Percentiles rank a stretch among this genome's conserved stretches.
Conservation (phyloP, 257 asterid genomes). For the Solanum bukasovii region DNA sequence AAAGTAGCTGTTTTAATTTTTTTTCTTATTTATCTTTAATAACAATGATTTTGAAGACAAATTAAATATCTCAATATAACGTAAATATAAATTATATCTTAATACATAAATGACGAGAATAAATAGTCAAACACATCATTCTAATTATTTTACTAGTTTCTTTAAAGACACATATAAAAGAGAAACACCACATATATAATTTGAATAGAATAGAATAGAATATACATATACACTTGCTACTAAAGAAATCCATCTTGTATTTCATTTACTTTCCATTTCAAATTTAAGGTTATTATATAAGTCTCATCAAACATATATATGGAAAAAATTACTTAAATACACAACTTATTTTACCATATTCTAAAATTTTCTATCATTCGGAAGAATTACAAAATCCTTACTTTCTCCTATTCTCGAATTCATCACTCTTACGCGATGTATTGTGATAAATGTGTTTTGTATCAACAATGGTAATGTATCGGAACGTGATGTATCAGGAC, state of each 20-base stretch:
- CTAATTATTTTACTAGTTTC: neutral
- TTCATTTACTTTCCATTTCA: neutral
- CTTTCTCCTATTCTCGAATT: too few relatives aligned
- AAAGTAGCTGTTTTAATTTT: accelerated
- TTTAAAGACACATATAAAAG: neutral
- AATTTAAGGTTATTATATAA: neutral
- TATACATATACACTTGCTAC: too few relatives aligned
- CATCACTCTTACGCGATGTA: too few relatives aligned
- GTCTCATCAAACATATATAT: too few relatives aligned
- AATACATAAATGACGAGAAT: neutral
- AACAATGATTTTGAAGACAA: neutral
- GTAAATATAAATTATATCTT: neutral
- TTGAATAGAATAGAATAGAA: too few relatives aligned
- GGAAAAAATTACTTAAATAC: neutral
- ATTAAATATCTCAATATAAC: neutral
- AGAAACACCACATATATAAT: neutral
- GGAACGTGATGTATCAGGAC: too few relatives aligned
- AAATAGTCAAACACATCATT: neutral
- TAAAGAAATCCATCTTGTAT: neutral
- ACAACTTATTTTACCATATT: accelerated
- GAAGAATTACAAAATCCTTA: too few relatives aligned
- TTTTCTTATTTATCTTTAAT: neutral
- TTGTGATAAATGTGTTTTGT: too few relatives aligned
- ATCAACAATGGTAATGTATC: too few relatives aligned
- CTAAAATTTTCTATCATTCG: too few relatives aligned